These are phyloP conservation scores for Thelonectria olida DNA, from an alignment of 2,329 filamentous ascomycete species.

Conservation along the genomic window DNA sequence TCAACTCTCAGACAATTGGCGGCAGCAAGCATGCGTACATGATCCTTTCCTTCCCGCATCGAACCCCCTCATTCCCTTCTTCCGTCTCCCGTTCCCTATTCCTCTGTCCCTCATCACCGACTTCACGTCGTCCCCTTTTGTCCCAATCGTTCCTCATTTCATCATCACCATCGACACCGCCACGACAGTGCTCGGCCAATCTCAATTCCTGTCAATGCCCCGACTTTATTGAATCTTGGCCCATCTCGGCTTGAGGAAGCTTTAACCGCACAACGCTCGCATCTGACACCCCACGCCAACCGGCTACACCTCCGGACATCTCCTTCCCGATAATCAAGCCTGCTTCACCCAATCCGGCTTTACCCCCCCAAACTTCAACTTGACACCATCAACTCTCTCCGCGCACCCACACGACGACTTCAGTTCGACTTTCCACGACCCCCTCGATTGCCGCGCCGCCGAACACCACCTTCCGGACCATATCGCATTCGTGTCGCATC, in stretches of 20 bases:
- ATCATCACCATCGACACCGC: neutral
- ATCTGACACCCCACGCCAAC: conserved; percentile 30
- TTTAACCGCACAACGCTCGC: neutral
- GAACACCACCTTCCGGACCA: conserved; percentile 17
- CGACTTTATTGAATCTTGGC: no score
- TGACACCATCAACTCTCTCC: conserved; percentile 16
- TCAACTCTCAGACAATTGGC: conserved; percentile 24
- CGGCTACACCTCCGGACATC: conserved; percentile 34
- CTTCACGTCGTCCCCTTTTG: neutral
- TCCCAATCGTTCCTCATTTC: conserved; percentile 16
- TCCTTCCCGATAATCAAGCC: conserved; percentile 16
- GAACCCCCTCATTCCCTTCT: conserved; percentile 14
- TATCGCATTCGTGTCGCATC: conserved; percentile 25
- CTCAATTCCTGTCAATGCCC: conserved; percentile 28
- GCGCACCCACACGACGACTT: conserved; percentile 19
- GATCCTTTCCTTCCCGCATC: conserved; percentile 22
- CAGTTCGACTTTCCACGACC: conserved; percentile 1
- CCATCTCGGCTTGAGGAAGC: no score
- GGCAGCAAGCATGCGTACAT: no score
- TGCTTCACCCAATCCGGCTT: conserved; percentile 17
- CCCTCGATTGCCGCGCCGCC: neutral
- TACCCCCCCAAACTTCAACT: conserved; percentile 22
- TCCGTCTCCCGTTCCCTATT: conserved; percentile 25
- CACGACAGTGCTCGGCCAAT: neutral
- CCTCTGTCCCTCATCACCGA: neutral